A percentile compares a stretch with the other conserved stretches of the same genome.
Evolutionary conservation across 1,139 yeast species (phyloP).

Genomic region (Candida mesenterica): DNA sequence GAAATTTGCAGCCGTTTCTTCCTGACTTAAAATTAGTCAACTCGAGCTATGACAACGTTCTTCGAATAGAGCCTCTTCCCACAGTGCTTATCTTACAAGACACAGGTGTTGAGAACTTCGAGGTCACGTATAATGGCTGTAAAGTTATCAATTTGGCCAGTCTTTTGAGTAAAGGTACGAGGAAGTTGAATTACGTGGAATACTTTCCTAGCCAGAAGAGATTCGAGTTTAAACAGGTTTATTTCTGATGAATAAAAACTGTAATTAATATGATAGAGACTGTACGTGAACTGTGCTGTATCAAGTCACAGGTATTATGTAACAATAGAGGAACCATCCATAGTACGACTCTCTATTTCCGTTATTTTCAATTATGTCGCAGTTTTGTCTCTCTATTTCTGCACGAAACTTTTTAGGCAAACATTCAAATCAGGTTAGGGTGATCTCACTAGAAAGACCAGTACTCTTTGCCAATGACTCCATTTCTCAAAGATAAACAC

Average conservation of each 20-base stretch:
- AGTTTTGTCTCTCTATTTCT: too few relatives aligned
- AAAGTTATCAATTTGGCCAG: constrained; percentile 71
- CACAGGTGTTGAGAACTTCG: constrained; percentile 65
- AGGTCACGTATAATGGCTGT: constrained; percentile 80
- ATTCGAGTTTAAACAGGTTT: constrained; percentile 48
- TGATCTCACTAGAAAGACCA: not conserved
- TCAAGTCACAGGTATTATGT: too few relatives aligned
- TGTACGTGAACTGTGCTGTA: not conserved
- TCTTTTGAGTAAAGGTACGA: constrained; percentile 44
- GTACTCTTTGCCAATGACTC: not conserved
- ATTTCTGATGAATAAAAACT: constrained; percentile 55
- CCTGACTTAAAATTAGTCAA: constrained; percentile 58
- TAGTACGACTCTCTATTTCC: too few relatives aligned
- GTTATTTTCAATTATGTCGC: too few relatives aligned
- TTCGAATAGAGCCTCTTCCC: constrained; percentile 79
- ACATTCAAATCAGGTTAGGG: too few relatives aligned
- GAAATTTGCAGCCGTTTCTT: constrained; percentile 79
- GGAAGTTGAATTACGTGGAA: constrained; percentile 64
- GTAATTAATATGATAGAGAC: not conserved
- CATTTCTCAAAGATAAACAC: constrained; percentile 17
- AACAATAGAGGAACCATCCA: too few relatives aligned
- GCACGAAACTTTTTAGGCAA: too few relatives aligned
- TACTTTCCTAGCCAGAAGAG: constrained; percentile 60
- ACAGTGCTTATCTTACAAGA: constrained; percentile 66
- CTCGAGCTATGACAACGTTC: constrained; percentile 67